These are phyloP conservation scores for Aspergillus sp. DNA, from an alignment of 2,329 filamentous ascomycete genomes.

Conservation along the genomic window DNA sequence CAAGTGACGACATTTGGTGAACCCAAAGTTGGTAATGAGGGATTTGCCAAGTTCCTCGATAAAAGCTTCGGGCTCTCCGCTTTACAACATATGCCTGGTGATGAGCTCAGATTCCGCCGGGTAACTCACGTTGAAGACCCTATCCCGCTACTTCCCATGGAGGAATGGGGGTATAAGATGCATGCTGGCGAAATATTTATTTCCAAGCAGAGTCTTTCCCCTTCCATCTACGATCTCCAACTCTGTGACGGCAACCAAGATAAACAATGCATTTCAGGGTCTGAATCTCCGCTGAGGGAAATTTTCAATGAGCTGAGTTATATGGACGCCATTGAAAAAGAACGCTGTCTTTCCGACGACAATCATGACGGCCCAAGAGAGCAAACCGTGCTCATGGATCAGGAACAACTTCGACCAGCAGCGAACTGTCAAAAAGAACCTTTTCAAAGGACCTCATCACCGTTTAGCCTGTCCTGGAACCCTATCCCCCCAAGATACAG, in stretches of 20 bases:
- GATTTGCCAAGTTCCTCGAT: conserved; percentile 52
- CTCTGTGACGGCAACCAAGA: conserved; percentile 71
- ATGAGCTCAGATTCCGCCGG: conserved; percentile 56
- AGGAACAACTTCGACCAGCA: conserved; percentile 12
- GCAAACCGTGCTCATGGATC: conserved; percentile 13
- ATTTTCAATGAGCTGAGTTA: conserved; percentile 3
- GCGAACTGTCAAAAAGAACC: too few species aligned
- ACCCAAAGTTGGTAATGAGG: conserved; percentile 59
- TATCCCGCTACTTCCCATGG: conserved; percentile 77
- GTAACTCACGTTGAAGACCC: conserved; percentile 86
- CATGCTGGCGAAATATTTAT: conserved; percentile 90
- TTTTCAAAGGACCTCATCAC: neutral
- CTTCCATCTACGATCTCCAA: conserved; percentile 62
- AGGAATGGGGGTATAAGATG: conserved; percentile 81
- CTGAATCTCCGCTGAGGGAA: conserved; percentile 27
- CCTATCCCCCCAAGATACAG: conserved; percentile 54
- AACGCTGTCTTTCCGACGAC: neutral
- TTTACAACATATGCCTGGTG: neutral
- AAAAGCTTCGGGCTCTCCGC: conserved; percentile 40
- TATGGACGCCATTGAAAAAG: too few species aligned
- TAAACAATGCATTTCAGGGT: conserved; percentile 63
- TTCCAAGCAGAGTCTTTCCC: conserved; percentile 64
- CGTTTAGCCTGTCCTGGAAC: conserved; percentile 14
- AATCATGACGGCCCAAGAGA: neutral
- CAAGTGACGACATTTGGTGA: conserved; percentile 89